Evolutionary conservation across 768 basidiomycete species (phyloP).

Genomic region (Aureoboletus auriporus): DNA sequence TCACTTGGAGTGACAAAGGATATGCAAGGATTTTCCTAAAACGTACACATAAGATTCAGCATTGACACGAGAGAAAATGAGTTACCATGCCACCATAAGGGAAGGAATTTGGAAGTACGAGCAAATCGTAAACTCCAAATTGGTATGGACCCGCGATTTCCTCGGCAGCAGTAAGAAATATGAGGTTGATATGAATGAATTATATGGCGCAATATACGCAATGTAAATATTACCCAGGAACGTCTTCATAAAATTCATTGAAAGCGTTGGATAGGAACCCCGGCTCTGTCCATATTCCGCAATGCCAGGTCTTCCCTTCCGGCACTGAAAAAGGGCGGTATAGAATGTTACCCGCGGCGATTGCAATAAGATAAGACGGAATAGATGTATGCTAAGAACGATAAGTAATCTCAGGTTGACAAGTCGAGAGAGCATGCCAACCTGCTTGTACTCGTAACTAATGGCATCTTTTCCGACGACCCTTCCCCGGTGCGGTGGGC

Average conservation of each 20-base stretch:
- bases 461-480: constrained; percentile 69
- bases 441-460: constrained; percentile 76
- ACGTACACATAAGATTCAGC: neutral
- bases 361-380: constrained; percentile 89
- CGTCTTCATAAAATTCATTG: constrained; percentile 89
- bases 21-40: constrained; percentile 83
- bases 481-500: constrained; percentile 70
- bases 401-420: neutral
- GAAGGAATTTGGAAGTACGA: constrained; percentile 88
- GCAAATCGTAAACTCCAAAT: constrained; percentile 86
- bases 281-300: constrained; percentile 91
- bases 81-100: constrained; percentile 87
- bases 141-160: constrained; percentile 68
- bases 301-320: constrained; percentile 69
- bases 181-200: constrained; percentile 21
- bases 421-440: constrained; percentile 23
- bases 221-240: constrained; percentile 48
- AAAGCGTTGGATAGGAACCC: constrained; percentile 70
- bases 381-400: constrained; percentile 70
- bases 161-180: constrained; percentile 73
- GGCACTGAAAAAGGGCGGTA: constrained; percentile 63
- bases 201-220: too few species aligned
- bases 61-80: neutral
- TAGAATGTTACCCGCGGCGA: constrained; percentile 79
- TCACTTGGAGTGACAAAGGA: constrained; percentile 86